A percentile compares a stretch with the other conserved stretches of the same genome.
phyloP scores from a whole-genome alignment of 176 grass and related monocot species.

The Tillandsia fasciculata region DNA sequence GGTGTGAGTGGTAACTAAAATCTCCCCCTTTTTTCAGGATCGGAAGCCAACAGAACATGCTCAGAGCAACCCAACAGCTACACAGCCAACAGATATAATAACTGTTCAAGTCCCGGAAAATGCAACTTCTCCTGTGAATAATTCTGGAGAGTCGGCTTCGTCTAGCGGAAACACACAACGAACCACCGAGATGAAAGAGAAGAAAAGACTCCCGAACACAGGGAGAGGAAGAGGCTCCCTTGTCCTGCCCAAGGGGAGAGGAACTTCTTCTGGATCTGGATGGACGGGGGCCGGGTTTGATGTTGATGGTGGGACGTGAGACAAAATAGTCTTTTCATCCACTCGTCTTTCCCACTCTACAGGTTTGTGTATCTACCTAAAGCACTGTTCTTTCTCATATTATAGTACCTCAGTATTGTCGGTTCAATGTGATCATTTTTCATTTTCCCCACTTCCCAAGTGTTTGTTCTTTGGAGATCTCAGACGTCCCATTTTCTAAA shows the following conservation, averaged over 20 bases:
- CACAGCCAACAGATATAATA: slow-evolving; percentile 14
- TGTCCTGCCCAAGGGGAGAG: slow-evolving; percentile 64
- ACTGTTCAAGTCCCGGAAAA: slow-evolving; percentile 16
- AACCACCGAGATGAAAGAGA: slow-evolving; percentile 37
- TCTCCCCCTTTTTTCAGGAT: slow-evolving; percentile 25
- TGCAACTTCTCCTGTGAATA: slow-evolving; percentile 15
- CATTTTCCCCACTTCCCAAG: too few relatives aligned
- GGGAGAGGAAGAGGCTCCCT: slow-evolving; percentile 49
- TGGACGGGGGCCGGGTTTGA: slow-evolving; percentile 93
- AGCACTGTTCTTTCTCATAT: too few relatives aligned
- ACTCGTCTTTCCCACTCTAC: not conserved
- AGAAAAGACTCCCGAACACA: slow-evolving; percentile 40
- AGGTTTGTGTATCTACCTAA: too few relatives aligned
- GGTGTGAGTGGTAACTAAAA: not conserved
- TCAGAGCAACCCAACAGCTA: slow-evolving; percentile 20
- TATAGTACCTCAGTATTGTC: too few relatives aligned
- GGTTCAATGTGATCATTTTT: too few relatives aligned
- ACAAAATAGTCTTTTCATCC: not conserved
- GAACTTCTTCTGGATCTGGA: slow-evolving; percentile 43
- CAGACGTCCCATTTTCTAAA: not conserved
- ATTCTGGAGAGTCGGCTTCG: slow-evolving; percentile 5
- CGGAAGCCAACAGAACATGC: slow-evolving; percentile 20
- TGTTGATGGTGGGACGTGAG: slow-evolving; percentile 37
- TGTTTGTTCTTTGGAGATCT: not conserved
- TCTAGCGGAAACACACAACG: slow-evolving; percentile 14